A percentile compares a stretch with the other conserved stretches of the same genome.
Evolutionary conservation across 1,139 yeast genomes (phyloP).

Genomic region (Hyphopichia pseudoburtonii): DNA sequence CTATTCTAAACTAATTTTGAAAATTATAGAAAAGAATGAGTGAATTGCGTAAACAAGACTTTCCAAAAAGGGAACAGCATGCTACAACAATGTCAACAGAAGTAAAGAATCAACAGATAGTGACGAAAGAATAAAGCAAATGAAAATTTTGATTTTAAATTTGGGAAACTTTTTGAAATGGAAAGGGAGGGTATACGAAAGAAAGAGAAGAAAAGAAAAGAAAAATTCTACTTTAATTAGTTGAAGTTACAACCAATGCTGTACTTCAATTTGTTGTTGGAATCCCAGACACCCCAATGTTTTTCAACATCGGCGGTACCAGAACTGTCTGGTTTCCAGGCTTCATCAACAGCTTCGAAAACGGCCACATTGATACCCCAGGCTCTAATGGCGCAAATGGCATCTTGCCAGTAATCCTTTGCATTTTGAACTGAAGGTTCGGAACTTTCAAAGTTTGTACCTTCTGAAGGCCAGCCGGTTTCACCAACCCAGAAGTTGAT

Average conservation of each 20-base stretch:
- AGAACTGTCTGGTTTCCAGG: conserved; percentile 91
- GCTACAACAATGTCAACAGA: no score
- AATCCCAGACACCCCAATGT: conserved; percentile 88
- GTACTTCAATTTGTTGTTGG: conserved; percentile 57
- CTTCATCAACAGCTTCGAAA: conserved; percentile 93
- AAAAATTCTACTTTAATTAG: neutral
- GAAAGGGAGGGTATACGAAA: no score
- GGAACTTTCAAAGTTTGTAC: conserved; percentile 66
- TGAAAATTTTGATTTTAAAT: no score
- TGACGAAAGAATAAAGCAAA: no score
- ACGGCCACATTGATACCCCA: conserved; percentile 93
- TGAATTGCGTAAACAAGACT: no score
- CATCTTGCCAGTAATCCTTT: conserved; percentile 76
- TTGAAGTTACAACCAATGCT: conserved; percentile 55
- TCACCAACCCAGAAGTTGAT: conserved; percentile 94
- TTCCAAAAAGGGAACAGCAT: no score
- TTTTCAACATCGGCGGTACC: conserved; percentile 85
- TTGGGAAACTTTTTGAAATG: no score
- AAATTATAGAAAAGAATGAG: no score
- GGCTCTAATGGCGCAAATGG: conserved; percentile 87
- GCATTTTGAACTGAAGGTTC: conserved; percentile 75
- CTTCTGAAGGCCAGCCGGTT: conserved; percentile 97
- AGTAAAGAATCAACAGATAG: no score
- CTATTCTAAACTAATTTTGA: no score
- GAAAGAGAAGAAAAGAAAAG: neutral